phyloP scores from a whole-genome alignment of 2,329 filamentous ascomycete species.

The Fusarium globosum region DNA sequence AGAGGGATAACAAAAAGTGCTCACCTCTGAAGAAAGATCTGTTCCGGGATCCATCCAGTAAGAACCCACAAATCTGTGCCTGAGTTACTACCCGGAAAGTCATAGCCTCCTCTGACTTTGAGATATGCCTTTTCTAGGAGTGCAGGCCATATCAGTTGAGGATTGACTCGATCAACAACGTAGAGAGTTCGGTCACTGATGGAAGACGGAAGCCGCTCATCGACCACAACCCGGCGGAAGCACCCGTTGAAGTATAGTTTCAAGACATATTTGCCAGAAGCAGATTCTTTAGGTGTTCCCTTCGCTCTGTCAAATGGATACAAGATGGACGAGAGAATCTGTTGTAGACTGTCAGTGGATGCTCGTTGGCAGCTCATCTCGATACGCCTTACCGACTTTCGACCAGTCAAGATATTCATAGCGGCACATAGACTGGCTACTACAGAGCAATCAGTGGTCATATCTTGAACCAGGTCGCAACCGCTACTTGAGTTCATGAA shows the following conservation, averaged over 20 bases:
- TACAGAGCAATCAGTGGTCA: constrained; percentile 96
- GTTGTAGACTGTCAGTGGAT: not conserved
- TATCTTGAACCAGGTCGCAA: constrained; percentile 92
- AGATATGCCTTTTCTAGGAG: constrained; percentile 96
- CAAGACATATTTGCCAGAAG: constrained; percentile 89
- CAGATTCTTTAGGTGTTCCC: constrained; percentile 71
- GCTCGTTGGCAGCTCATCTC: not conserved
- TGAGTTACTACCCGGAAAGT: constrained; percentile 97
- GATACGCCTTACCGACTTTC: constrained; percentile 67
- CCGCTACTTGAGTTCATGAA: constrained; percentile 68
- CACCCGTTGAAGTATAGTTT: constrained; percentile 97
- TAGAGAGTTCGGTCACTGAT: constrained; percentile 81
- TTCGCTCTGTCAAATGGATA: constrained; percentile 76
- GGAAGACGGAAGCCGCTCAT: constrained; percentile 86
- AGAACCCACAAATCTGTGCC: constrained; percentile 93
- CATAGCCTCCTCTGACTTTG: constrained; percentile 94
- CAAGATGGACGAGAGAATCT: constrained; percentile 79
- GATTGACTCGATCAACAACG: constrained; percentile 87
- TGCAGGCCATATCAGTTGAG: constrained; percentile 87
- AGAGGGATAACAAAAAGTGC: constrained; percentile 5
- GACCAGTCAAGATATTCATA: constrained; percentile 74
- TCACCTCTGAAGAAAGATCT: constrained; percentile 86
- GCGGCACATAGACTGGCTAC: constrained; percentile 93
- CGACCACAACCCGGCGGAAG: constrained; percentile 86
- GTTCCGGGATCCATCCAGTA: constrained; percentile 96